A percentile compares a stretch with the other conserved stretches of the same genome.
Evolutionary conservation across 2,329 filamentous ascomycete genomes (phyloP).

Genomic region (Pestalotiopsis sp.): DNA sequence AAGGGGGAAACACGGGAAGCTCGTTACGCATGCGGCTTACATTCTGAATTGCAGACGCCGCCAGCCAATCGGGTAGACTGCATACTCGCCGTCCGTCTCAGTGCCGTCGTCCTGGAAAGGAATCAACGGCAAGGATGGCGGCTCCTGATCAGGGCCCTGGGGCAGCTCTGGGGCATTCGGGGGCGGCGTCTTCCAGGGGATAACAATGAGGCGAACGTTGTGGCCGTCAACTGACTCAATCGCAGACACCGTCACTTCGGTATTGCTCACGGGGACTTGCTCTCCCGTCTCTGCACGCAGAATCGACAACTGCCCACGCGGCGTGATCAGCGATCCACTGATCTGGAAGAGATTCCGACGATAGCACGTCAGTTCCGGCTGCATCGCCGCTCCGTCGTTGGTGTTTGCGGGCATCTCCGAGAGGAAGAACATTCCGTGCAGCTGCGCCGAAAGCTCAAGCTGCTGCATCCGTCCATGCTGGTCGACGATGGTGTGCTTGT

Average conservation of each 20-base stretch:
- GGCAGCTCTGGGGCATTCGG: conserved; percentile 72
- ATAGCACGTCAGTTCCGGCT: conserved; percentile 92
- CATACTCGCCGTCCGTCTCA: conserved; percentile 75
- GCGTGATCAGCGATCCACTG: conserved; percentile 83
- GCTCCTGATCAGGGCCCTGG: conserved; percentile 78
- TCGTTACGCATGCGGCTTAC: conserved; percentile 38
- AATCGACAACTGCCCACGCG: conserved; percentile 76
- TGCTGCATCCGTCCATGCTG: conserved; percentile 62
- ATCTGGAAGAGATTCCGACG: conserved; percentile 95
- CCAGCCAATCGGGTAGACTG: conserved; percentile 92
- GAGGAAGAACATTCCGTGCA: conserved; percentile 88
- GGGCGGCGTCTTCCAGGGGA: conserved; percentile 95
- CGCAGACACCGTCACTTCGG: conserved; percentile 87
- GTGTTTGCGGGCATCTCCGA: conserved; percentile 74
- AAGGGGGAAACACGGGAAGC: not conserved
- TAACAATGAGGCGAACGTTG: conserved; percentile 89
- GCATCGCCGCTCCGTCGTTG: conserved; percentile 59
- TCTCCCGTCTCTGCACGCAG: conserved; percentile 79
- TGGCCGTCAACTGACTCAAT: conserved; percentile 95
- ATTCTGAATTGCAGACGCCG: conserved; percentile 90
- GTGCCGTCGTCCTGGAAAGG: conserved; percentile 64
- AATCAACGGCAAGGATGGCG: conserved; percentile 76
- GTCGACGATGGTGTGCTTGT: conserved; percentile 64
- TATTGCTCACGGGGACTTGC: conserved; percentile 77
- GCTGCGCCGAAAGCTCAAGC: conserved; percentile 69